A percentile compares a stretch with the other conserved stretches of the same genome.
Evolutionary conservation across 192 early-diverging fungal genomes (phyloP).

Genomic region (Gonapodya prolifera): DNA sequence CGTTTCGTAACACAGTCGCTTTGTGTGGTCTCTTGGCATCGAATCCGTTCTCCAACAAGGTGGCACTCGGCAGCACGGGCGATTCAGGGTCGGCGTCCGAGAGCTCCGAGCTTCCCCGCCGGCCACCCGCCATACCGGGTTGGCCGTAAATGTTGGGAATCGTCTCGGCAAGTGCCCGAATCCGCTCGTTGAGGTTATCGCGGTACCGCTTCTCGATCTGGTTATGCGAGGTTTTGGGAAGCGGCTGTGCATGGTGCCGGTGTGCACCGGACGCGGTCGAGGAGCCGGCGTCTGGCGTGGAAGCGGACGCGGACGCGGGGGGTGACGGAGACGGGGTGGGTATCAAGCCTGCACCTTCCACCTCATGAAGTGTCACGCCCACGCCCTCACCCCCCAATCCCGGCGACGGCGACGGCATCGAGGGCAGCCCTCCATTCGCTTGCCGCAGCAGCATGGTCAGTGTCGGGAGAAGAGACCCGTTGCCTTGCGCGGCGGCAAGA

Average conservation of each 20-base stretch:
- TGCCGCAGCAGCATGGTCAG: too few species aligned
- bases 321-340: too few species aligned
- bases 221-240: constrained; percentile 89
- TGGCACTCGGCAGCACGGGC: constrained; percentile 20
- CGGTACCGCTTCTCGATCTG: constrained; percentile 89
- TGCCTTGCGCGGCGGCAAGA: too few species aligned
- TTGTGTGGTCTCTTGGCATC: constrained; percentile 86
- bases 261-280: too few species aligned
- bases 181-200: constrained; percentile 95
- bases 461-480: too few species aligned
- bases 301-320: too few species aligned
- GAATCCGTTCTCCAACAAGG: constrained; percentile 57
- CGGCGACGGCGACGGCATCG: too few species aligned
- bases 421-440: too few species aligned
- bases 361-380: too few species aligned
- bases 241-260: constrained; percentile 36
- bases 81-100: constrained; percentile 21
- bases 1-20: constrained; percentile 80
- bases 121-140: constrained; percentile 25
- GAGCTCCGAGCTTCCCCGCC: constrained; percentile 25
- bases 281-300: too few species aligned
- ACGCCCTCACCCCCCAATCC: too few species aligned
- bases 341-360: too few species aligned
- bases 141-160: constrained; percentile 74
- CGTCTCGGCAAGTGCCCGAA: constrained; percentile 67